Percentiles rank a stretch among this genome's conserved stretches.
phyloP scores from a whole-genome alignment of 805 yeast genomes.

The Yamadazyma nakazawae region DNA sequence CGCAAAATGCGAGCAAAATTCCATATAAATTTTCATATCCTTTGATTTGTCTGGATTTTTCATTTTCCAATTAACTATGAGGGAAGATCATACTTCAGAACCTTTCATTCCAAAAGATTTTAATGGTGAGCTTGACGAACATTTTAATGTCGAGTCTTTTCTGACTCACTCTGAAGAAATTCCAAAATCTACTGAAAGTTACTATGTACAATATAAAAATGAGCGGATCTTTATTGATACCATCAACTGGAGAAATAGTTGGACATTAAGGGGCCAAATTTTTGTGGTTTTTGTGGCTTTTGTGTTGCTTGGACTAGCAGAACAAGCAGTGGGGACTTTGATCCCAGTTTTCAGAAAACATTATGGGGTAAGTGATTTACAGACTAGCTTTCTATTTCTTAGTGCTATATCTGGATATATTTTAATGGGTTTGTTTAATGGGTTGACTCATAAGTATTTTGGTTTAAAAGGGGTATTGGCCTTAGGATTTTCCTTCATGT shows the following conservation, averaged over 20 bases:
- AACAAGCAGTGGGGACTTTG: slow-evolving; percentile 59
- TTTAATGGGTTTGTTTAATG: slow-evolving; percentile 48
- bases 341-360: slow-evolving; percentile 49
- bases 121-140: not conserved
- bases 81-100: slow-evolving; percentile 2
- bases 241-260: slow-evolving; percentile 36
- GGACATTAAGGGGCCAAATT: slow-evolving; percentile 43
- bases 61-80: not conserved
- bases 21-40: not conserved
- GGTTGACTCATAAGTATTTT: slow-evolving; percentile 33
- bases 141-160: not conserved
- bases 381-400: slow-evolving; percentile 48
- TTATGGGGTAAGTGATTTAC: slow-evolving; percentile 47
- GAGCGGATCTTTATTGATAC: slow-evolving; percentile 32
- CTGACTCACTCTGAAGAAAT: not conserved
- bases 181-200: not conserved
- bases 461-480: slow-evolving; percentile 50
- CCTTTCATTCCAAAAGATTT: slow-evolving; percentile 9
- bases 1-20: not conserved
- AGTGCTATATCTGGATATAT: slow-evolving; percentile 56
- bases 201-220: slow-evolving; percentile 23
- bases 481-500: slow-evolving; percentile 32
- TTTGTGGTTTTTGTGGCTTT: slow-evolving; percentile 37
- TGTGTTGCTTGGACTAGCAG: slow-evolving; percentile 51
- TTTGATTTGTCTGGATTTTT: not conserved